Percentiles rank a stretch among this genome's conserved stretches.
These are phyloP conservation scores for Celoporthe dispersa DNA, from an alignment of 2,329 filamentous ascomycete genomes.

Conservation along the genomic window DNA sequence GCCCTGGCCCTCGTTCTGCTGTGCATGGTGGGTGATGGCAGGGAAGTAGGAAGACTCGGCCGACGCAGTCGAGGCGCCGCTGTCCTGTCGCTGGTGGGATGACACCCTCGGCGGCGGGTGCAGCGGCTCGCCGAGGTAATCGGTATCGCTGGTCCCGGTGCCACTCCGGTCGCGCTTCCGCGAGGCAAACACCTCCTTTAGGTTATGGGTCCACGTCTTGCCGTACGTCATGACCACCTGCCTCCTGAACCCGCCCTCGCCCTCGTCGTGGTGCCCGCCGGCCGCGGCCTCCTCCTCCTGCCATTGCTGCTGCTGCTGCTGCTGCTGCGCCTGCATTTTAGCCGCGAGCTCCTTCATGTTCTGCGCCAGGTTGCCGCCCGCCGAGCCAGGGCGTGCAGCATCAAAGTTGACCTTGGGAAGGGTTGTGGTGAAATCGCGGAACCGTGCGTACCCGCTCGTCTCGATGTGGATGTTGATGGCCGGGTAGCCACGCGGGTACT, in stretches of 20 bases:
- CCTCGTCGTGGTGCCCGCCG: slow-evolving; percentile 27
- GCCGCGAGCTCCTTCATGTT: slow-evolving; percentile 29
- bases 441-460: slow-evolving; percentile 61
- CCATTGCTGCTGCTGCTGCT: slow-evolving; percentile 17
- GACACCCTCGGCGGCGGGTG: slow-evolving; percentile 29
- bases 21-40: slow-evolving; percentile 22
- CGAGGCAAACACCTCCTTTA: slow-evolving; percentile 47
- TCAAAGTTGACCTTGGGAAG: slow-evolving; percentile 41
- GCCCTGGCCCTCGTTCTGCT: background rate
- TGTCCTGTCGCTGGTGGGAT: slow-evolving; percentile 37
- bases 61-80: slow-evolving; percentile 26
- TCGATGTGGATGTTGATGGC: slow-evolving; percentile 58
- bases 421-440: slow-evolving; percentile 51
- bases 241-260: slow-evolving; percentile 51
- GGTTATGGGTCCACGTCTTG: slow-evolving; percentile 52
- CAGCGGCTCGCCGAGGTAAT: slow-evolving; percentile 27
- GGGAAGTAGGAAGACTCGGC: slow-evolving; percentile 9
- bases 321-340: slow-evolving; percentile 22
- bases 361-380: slow-evolving; percentile 30
- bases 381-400: slow-evolving; percentile 28
- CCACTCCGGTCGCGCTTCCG: slow-evolving; percentile 39
- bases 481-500: slow-evolving; percentile 37
- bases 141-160: slow-evolving; percentile 33
- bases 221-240: slow-evolving; percentile 63
- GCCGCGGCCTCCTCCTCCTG: slow-evolving; percentile 21